These are phyloP conservation scores for Moricandia moricandioides DNA, from an alignment of 345 rosid species.

Conservation along the genomic window DNA sequence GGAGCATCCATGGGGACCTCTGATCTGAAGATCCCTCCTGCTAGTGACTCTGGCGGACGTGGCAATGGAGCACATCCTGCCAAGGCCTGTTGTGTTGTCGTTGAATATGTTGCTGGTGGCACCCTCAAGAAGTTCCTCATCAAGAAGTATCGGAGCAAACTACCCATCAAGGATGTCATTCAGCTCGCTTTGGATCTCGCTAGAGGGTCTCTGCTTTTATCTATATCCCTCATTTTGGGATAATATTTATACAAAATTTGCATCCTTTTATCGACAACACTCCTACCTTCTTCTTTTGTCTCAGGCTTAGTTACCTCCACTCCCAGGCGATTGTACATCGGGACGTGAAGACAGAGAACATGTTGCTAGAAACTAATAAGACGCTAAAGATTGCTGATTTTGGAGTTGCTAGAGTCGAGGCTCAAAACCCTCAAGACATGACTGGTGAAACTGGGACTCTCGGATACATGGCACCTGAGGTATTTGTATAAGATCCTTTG, in stretches of 20 bases:
- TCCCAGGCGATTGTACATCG: slow-evolving; percentile 72
- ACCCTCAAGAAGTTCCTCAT: slow-evolving; percentile 66
- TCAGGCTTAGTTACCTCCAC: slow-evolving; percentile 81
- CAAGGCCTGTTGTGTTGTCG: slow-evolving; percentile 85
- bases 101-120: slow-evolving; percentile 76
- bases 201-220: slow-evolving; percentile 50
- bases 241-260: too few relatives aligned
- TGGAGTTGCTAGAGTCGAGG: slow-evolving; percentile 88
- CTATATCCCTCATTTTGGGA: too few relatives aligned
- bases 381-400: slow-evolving; percentile 78
- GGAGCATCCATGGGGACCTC: slow-evolving; percentile 94
- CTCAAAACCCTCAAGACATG: slow-evolving; percentile 78
- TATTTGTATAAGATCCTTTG: slow-evolving; percentile 24
- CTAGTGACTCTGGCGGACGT: slow-evolving; percentile 41
- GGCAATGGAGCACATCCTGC: slow-evolving; percentile 49
- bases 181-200: slow-evolving; percentile 80
- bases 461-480: slow-evolving; percentile 93
- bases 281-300: slow-evolving; percentile 4
- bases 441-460: slow-evolving; percentile 90
- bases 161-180: slow-evolving; percentile 61
- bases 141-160: slow-evolving; percentile 60
- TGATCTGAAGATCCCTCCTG: slow-evolving; percentile 58
- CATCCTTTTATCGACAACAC: too few relatives aligned
- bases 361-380: slow-evolving; percentile 63
- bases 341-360: slow-evolving; percentile 81